Evolutionary conservation across 1,284 basidiomycete species (phyloP).

Genomic region (Trichosporon sp.): DNA sequence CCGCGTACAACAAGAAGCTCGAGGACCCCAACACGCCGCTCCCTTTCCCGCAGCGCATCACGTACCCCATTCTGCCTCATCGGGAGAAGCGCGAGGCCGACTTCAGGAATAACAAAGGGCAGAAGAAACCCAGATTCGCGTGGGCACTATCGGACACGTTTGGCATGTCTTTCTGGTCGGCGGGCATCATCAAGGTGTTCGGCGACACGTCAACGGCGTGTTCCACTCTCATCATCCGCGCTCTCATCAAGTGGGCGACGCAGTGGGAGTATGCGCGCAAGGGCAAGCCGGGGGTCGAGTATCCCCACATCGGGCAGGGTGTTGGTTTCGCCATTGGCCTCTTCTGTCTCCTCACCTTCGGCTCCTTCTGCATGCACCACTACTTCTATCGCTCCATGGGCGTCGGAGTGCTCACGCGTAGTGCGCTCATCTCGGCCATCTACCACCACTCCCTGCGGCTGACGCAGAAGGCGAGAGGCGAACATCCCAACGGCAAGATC

Average conservation of each 20-base stretch:
- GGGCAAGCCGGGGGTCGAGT: slow-evolving; percentile 42
- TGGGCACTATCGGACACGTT: slow-evolving; percentile 80
- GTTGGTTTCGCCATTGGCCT: slow-evolving; percentile 74
- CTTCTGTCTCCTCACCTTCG: slow-evolving; percentile 68
- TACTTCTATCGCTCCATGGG: slow-evolving; percentile 65
- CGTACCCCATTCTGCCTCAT: slow-evolving; percentile 41
- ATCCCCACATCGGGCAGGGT: slow-evolving; percentile 69
- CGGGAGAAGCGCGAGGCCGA: slow-evolving; percentile 46
- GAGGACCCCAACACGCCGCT: slow-evolving; percentile 49
- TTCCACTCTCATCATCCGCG: slow-evolving; percentile 76
- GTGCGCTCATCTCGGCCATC: slow-evolving; percentile 84
- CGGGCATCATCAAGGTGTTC: slow-evolving; percentile 73
- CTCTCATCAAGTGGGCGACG: slow-evolving; percentile 74
- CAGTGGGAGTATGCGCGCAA: slow-evolving; percentile 64
- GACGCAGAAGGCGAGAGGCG: slow-evolving; percentile 77
- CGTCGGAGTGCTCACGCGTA: slow-evolving; percentile 77
- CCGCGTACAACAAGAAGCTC: slow-evolving; percentile 70
- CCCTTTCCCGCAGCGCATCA: slow-evolving; percentile 39
- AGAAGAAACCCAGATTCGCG: slow-evolving; percentile 68
- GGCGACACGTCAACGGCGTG: slow-evolving; percentile 73
- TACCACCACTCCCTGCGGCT: slow-evolving; percentile 78
- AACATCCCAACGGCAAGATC: slow-evolving; percentile 74
- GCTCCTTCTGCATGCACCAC: slow-evolving; percentile 73
- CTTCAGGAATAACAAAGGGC: slow-evolving; percentile 61
- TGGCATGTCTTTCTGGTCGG: slow-evolving; percentile 79